A percentile compares a stretch with the other conserved stretches of the same genome.
phyloP scores from a whole-genome alignment of 441 rosid species.

The Lepidium campestre region DNA sequence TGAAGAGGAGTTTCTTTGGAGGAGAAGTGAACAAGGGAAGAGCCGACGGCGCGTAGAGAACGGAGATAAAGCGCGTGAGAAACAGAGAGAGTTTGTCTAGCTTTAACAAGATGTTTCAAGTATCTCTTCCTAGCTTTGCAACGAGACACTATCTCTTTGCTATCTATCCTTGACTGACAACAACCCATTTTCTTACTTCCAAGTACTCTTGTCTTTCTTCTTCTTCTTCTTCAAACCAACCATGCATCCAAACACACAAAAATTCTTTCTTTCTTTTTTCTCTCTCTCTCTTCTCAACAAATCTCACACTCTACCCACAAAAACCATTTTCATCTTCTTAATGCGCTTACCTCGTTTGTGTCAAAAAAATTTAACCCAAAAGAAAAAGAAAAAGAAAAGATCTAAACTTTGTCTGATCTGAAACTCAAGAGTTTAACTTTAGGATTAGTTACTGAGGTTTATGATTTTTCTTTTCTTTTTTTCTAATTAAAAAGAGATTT shows the following conservation, averaged over 20 bases:
- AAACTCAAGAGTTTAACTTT: slow-evolving; percentile 23
- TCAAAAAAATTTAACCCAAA: slow-evolving; percentile 5
- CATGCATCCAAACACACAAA: slow-evolving; percentile 12
- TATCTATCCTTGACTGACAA: slow-evolving; percentile 70
- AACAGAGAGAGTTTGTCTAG: slow-evolving; percentile 68
- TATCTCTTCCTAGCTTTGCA: slow-evolving; percentile 87
- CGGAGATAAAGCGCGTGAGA: slow-evolving; percentile 87
- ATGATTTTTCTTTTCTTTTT: neutral
- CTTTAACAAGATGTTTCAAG: slow-evolving; percentile 74
- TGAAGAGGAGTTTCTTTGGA: slow-evolving; percentile 67
- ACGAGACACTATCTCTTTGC: slow-evolving; percentile 78
- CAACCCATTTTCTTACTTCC: slow-evolving; percentile 57
- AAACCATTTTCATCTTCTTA: neutral
- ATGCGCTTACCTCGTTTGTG: slow-evolving; percentile 32
- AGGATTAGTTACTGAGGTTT: slow-evolving; percentile 15
- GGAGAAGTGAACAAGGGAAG: slow-evolving; percentile 76
- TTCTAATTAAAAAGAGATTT: neutral
- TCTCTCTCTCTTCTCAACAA: slow-evolving; percentile 1
- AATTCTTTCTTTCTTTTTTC: neutral
- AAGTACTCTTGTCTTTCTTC: neutral
- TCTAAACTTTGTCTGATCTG: slow-evolving; percentile 29
- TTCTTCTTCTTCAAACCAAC: slow-evolving; percentile 17
- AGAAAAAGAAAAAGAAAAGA: slow-evolving; percentile 10
- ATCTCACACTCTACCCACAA: slow-evolving; percentile 11
- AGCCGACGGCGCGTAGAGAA: slow-evolving; percentile 73